phyloP scores from a whole-genome alignment of 768 basidiomycete genomes.

The Leccinum disarticulatum region DNA sequence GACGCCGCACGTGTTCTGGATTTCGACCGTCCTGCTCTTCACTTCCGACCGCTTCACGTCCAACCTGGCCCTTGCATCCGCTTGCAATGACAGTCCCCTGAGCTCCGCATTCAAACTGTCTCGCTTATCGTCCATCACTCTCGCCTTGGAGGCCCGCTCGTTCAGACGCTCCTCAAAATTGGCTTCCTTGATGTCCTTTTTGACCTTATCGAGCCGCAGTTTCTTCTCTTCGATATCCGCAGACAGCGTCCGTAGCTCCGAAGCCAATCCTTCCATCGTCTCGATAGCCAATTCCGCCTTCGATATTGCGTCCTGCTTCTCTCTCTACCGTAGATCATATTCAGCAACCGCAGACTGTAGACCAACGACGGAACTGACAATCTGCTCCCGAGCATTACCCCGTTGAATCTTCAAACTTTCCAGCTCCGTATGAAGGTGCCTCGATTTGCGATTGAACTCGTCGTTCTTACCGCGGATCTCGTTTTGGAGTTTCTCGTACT shows the following conservation, averaged over 20 bases:
- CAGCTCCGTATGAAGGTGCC: conserved; percentile 54
- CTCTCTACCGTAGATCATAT: conserved; percentile 35
- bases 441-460: conserved; percentile 62
- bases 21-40: conserved; percentile 61
- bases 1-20: conserved; percentile 61
- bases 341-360: not conserved
- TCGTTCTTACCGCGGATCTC: conserved; percentile 57
- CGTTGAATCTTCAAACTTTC: conserved; percentile 56
- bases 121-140: conserved; percentile 63
- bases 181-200: conserved; percentile 53
- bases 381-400: conserved; percentile 51
- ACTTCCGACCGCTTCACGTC: conserved; percentile 71
- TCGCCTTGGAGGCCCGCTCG: conserved; percentile 53
- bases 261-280: conserved; percentile 50
- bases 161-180: conserved; percentile 64
- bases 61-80: conserved; percentile 77
- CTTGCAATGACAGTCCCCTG: conserved; percentile 68
- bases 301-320: conserved; percentile 51
- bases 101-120: conserved; percentile 74
- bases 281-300: conserved; percentile 58
- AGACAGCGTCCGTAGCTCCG: conserved; percentile 51
- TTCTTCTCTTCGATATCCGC: conserved; percentile 73
- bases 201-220: conserved; percentile 56
- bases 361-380: conserved; percentile 41
- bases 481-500: conserved; percentile 67